Conservation (phyloP, 2,329 filamentous ascomycete genomes). For the Cladosporium sp. region DNA sequence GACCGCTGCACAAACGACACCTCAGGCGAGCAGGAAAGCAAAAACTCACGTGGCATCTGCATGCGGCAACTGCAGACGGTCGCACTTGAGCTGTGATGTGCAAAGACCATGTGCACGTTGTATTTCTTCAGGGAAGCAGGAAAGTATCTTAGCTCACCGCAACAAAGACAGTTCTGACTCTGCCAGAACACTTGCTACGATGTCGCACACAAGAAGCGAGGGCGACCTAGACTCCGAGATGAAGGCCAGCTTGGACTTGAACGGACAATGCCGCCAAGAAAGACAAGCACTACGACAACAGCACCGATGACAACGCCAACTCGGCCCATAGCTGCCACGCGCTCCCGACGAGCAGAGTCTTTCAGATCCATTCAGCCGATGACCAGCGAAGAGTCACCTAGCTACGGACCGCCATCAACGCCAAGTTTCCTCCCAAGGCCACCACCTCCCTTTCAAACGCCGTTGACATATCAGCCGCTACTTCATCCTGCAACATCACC, state of each 20-base stretch:
- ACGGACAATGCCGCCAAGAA: constrained; percentile 8
- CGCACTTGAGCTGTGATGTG: constrained; percentile 62
- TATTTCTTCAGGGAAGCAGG: constrained; percentile 66
- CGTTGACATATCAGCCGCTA: constrained; percentile 4
- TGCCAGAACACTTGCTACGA: constrained; percentile 68
- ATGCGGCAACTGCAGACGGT: constrained; percentile 78
- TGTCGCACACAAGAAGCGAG: constrained; percentile 80
- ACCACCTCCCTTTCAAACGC: constrained; percentile 3
- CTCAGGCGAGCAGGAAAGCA: constrained; percentile 20
- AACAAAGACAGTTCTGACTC: constrained; percentile 1
- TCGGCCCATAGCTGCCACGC: constrained; percentile 21
- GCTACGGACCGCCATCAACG: constrained; percentile 15
- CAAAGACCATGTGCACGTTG: constrained; percentile 75
- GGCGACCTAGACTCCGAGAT: constrained; percentile 69
- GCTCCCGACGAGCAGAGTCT: constrained; percentile 27
- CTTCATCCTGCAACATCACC: background rate
- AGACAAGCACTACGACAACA: background rate
- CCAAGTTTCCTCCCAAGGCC: constrained; percentile 17
- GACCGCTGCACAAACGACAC: background rate
- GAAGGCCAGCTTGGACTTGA: constrained; percentile 38
- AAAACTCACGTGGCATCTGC: constrained; percentile 73
- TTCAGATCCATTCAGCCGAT: constrained; percentile 28
- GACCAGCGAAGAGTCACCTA: constrained; percentile 24
- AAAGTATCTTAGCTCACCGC: constrained; percentile 27
- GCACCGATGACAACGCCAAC: constrained; percentile 8